Evolutionary conservation across 306 rosid genomes (phyloP).

Genomic region (Biancaea sappan): DNA sequence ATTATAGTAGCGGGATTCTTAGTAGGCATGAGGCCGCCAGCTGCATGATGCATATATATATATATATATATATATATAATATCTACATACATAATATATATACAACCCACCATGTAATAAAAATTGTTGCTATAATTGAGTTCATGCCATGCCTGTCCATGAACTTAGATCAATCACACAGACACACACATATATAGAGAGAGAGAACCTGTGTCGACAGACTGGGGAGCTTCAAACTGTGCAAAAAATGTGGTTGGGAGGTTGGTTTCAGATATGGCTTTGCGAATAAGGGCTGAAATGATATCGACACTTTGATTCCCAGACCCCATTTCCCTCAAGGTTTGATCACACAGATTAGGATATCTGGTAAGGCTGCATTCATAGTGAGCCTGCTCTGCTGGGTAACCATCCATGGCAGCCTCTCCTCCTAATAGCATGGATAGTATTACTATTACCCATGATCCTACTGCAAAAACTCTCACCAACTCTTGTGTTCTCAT

Average conservation of each 20-base stretch:
- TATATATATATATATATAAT: too few species aligned
- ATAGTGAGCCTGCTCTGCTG: background rate
- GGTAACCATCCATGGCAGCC: background rate
- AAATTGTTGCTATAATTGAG: background rate
- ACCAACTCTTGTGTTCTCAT: constrained; percentile 11
- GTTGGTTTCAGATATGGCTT: constrained; percentile 45
- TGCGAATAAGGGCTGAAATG: constrained; percentile 40
- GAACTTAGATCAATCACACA: background rate
- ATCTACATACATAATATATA: too few species aligned
- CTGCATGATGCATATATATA: too few species aligned
- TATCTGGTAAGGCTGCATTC: constrained; percentile 46
- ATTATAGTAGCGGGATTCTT: background rate
- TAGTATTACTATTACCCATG: constrained; percentile 22
- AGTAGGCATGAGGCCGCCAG: too few species aligned
- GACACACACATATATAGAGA: background rate
- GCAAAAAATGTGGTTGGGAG: constrained; percentile 30
- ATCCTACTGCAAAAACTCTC: constrained; percentile 26
- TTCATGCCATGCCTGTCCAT: too few species aligned
- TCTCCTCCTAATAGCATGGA: constrained; percentile 22
- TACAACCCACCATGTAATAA: too few species aligned
- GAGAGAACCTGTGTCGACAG: constrained; percentile 36
- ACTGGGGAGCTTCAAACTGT: constrained; percentile 26
- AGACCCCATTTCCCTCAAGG: constrained; percentile 36
- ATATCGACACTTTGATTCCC: constrained; percentile 31
- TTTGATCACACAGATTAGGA: constrained; percentile 45